phyloP scores from a whole-genome alignment of 345 rosid genomes.

The Corchorus olitorius region DNA sequence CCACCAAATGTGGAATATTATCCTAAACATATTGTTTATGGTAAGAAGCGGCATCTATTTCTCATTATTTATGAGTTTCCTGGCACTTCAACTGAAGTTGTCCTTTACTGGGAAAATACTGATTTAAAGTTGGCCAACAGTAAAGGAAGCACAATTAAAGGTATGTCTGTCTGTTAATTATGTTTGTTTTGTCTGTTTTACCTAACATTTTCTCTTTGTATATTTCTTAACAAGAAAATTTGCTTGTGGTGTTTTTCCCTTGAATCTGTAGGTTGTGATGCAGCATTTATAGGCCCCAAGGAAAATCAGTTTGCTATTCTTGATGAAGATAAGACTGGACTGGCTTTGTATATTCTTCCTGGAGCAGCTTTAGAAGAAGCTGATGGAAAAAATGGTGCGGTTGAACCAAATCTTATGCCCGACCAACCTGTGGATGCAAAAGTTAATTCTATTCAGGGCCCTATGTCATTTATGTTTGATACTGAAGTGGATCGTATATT shows the following conservation, averaged over 20 bases:
- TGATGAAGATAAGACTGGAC: conserved; percentile 89
- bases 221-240: conserved; percentile 4
- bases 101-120: conserved; percentile 91
- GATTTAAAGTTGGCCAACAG: conserved; percentile 62
- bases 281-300: conserved; percentile 82
- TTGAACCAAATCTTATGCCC: conserved; percentile 37
- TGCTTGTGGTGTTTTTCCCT: conserved; percentile 8
- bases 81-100: conserved; percentile 81
- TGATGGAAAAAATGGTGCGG: conserved; percentile 56
- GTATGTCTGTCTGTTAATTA: conserved; percentile 40
- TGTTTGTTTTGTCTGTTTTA: conserved; percentile 4
- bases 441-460: conserved; percentile 74
- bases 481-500: conserved; percentile 88
- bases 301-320: conserved; percentile 93
- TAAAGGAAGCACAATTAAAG: conserved; percentile 82
- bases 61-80: conserved; percentile 84
- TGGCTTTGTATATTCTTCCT: conserved; percentile 70
- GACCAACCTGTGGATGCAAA: conserved; percentile 58
- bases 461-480: conserved; percentile 84
- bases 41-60: conserved; percentile 76
- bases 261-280: conserved; percentile 71
- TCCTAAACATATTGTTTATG: conserved; percentile 70
- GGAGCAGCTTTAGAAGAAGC: conserved; percentile 62
- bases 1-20: conserved; percentile 80
- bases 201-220: conserved; percentile 8